These are phyloP conservation scores for Triticum urartu DNA, from an alignment of 176 grass and related monocot species.

Conservation along the genomic window DNA sequence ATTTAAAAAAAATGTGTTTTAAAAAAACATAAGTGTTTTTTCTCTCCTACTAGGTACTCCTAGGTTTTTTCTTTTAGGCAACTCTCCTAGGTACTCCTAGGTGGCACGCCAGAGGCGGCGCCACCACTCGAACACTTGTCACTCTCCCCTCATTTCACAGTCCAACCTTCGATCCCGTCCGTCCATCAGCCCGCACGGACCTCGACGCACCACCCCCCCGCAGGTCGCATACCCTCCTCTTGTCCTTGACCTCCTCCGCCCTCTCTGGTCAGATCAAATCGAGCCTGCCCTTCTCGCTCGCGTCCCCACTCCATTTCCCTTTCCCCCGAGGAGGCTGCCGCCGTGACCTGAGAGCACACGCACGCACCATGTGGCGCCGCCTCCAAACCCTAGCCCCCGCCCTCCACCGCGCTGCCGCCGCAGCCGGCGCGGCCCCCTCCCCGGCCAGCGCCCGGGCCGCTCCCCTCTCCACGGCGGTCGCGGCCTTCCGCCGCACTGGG, in stretches of 20 bases:
- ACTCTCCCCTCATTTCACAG: neutral
- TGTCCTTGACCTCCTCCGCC: neutral
- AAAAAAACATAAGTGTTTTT: too few species aligned
- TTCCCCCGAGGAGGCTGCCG: conserved; percentile 21
- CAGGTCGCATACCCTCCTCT: neutral
- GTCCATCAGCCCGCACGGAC: conserved; percentile 1
- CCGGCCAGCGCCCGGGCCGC: conserved; percentile 9
- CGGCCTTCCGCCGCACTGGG: conserved; percentile 58
- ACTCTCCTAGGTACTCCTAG: too few species aligned
- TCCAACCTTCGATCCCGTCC: conserved; percentile 7
- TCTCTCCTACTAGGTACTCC: too few species aligned
- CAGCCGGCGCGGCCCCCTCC: conserved; percentile 15
- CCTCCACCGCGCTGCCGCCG: conserved; percentile 36
- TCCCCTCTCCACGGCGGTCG: conserved; percentile 39
- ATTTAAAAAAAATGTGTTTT: too few species aligned
- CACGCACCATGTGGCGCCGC: conserved; percentile 69
- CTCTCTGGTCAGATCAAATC: conserved; percentile 34
- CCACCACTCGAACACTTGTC: neutral
- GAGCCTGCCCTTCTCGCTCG: conserved; percentile 9
- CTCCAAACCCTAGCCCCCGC: conserved; percentile 55
- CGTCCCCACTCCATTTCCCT: conserved; percentile 13
- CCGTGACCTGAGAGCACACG: conserved; percentile 49
- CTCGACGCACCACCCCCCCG: neutral
- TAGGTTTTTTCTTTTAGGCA: too few species aligned
- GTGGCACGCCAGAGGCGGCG: neutral